Conservation (phyloP, 1,139 yeast genomes). For the Geotrichum restrictum region DNA sequence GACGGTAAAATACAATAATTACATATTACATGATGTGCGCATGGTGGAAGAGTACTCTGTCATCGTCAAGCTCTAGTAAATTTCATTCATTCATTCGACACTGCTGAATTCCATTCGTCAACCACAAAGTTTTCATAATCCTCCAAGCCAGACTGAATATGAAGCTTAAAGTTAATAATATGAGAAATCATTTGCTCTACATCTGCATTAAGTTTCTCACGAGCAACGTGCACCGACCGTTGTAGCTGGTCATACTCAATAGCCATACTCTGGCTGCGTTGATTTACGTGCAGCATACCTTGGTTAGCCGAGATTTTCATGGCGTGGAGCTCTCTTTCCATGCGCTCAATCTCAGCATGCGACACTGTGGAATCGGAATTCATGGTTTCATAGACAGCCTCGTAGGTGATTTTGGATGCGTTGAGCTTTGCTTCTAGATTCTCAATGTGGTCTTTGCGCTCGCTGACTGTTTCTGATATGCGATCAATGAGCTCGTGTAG, state of each 20-base stretch:
- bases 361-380: slow-evolving; percentile 52
- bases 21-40: too few relatives aligned
- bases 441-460: slow-evolving; percentile 56
- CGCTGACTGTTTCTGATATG: slow-evolving; percentile 51
- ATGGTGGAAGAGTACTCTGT: too few relatives aligned
- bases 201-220: slow-evolving; percentile 50
- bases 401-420: slow-evolving; percentile 52
- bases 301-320: slow-evolving; percentile 53
- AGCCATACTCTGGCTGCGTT: slow-evolving; percentile 52
- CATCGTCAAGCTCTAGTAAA: neutral
- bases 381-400: slow-evolving; percentile 56
- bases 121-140: slow-evolving; percentile 49
- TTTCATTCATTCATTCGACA: slow-evolving; percentile 4
- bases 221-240: slow-evolving; percentile 47
- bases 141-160: slow-evolving; percentile 57
- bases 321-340: slow-evolving; percentile 58
- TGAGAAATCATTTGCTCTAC: slow-evolving; percentile 56
- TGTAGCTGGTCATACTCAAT: slow-evolving; percentile 54
- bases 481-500: slow-evolving; percentile 59
- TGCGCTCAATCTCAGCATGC: slow-evolving; percentile 61
- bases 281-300: slow-evolving; percentile 54
- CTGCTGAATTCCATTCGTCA: slow-evolving; percentile 39
- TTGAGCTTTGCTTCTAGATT: slow-evolving; percentile 55
- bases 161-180: slow-evolving; percentile 61
- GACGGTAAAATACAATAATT: too few relatives aligned